Evolutionary conservation across 2,329 filamentous ascomycete genomes (phyloP).

Genomic region (Hymenoscyphus albidus): DNA sequence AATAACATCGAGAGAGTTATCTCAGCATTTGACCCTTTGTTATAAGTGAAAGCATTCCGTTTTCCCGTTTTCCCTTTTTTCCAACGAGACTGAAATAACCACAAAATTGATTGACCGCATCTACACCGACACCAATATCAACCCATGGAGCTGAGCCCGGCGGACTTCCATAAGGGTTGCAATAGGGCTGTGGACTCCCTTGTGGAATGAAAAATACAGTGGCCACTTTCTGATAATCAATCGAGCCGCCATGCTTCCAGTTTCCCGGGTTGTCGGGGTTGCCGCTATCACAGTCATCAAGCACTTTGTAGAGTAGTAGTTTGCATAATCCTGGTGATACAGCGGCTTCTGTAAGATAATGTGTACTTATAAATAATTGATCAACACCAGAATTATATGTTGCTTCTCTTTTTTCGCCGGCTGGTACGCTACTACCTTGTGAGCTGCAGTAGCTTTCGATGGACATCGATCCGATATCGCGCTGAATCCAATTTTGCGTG

Average conservation of each 20-base stretch:
- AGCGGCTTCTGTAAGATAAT: background rate
- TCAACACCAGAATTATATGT: background rate
- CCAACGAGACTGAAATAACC: background rate
- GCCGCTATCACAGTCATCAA: background rate
- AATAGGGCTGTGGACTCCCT: background rate
- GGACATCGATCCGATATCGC: background rate
- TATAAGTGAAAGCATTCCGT: background rate
- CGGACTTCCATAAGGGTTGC: background rate
- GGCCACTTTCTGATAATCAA: background rate
- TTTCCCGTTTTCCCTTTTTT: background rate
- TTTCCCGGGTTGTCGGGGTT: background rate
- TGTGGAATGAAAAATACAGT: background rate
- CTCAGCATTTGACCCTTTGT: background rate
- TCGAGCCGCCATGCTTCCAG: constrained; percentile 3
- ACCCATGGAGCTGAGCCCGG: constrained; percentile 1
- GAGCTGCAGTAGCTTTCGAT: background rate
- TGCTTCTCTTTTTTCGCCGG: background rate
- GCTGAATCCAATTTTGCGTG: background rate
- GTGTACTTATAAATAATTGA: background rate
- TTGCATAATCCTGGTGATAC: background rate
- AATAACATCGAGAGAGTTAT: background rate
- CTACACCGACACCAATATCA: background rate
- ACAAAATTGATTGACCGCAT: background rate
- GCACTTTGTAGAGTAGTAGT: background rate
- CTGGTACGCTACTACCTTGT: background rate